Evolutionary conservation across 2,329 filamentous ascomycete genomes (phyloP).

Genomic region (Clonostachys chloroleuca): DNA sequence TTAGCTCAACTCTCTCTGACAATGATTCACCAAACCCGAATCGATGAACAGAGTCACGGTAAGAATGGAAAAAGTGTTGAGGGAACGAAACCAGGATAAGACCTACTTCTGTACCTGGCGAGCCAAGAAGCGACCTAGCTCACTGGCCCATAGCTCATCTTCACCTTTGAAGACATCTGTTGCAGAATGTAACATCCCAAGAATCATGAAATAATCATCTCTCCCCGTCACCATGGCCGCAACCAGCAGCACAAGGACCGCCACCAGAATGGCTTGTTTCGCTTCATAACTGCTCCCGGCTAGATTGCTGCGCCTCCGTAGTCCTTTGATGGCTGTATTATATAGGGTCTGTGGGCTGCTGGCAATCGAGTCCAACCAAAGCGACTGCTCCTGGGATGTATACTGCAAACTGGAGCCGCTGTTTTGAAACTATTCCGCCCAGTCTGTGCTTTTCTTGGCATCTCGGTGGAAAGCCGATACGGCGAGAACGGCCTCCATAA

Average conservation of each 20-base stretch:
- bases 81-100: not conserved
- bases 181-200: constrained; percentile 16
- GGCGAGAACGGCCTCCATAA: constrained; percentile 15
- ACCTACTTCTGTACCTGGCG: constrained; percentile 17
- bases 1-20: not conserved
- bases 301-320: too few species aligned
- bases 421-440: too few species aligned
- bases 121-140: constrained; percentile 10
- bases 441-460: too few species aligned
- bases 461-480: constrained; percentile 13
- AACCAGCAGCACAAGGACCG: constrained; percentile 13
- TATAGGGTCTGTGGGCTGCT: too few species aligned
- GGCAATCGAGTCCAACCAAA: too few species aligned
- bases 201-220: constrained; percentile 14
- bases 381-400: too few species aligned
- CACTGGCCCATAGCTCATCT: constrained; percentile 7
- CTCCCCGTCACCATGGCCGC: constrained; percentile 15
- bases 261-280: constrained; percentile 8
- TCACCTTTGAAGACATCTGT: constrained; percentile 15
- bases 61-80: too few species aligned
- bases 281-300: too few species aligned
- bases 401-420: too few species aligned
- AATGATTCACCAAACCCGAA: not conserved
- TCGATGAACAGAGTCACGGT: too few species aligned
- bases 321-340: too few species aligned